Evolutionary conservation across 2,329 filamentous ascomycete genomes (phyloP).

Genomic region (Aspergillus ochraceoroseus): DNA sequence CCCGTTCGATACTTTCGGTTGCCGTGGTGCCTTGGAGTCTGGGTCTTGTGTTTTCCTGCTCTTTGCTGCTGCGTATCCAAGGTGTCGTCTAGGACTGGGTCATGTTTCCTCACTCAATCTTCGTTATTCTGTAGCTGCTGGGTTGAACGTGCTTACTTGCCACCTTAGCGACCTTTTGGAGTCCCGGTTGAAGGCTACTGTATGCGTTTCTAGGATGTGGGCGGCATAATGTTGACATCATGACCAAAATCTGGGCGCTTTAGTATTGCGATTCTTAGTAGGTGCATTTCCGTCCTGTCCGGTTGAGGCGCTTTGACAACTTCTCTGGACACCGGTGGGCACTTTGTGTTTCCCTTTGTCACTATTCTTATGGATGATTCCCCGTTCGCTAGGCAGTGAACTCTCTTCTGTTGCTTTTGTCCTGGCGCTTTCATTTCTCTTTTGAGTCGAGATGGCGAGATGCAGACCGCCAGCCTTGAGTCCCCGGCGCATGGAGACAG

Average conservation of each 20-base stretch:
- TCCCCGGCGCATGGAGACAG: conserved; percentile 5
- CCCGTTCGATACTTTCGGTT: conserved; percentile 12
- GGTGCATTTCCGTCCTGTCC: conserved; percentile 9
- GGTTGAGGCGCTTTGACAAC: conserved; percentile 2
- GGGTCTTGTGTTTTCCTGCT: conserved; percentile 13
- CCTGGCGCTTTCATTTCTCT: conserved; percentile 11
- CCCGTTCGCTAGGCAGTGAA: conserved; percentile 21
- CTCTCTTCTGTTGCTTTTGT: conserved; percentile 16
- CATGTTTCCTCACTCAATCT: conserved; percentile 14
- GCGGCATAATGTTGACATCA: conserved; percentile 9
- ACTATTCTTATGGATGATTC: conserved; percentile 29
- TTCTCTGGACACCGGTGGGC: conserved; percentile 8
- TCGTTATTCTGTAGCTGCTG: conserved; percentile 24
- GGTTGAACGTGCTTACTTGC: conserved; percentile 15
- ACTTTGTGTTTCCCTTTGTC: conserved; percentile 15
- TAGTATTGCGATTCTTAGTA: conserved; percentile 14
- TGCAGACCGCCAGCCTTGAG: not conserved
- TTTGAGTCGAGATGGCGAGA: conserved; percentile 8
- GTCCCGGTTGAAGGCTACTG: conserved; percentile 18
- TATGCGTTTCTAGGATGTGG: conserved; percentile 11
- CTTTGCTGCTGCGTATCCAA: conserved; percentile 4
- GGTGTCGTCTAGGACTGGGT: conserved; percentile 6
- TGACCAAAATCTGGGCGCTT: conserved; percentile 13
- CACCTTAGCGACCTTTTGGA: conserved; percentile 17
- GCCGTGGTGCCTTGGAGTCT: conserved; percentile 8